Evolutionary conservation across 371 early-diverging fungal genomes (phyloP).

Genomic region (Umbelopsis sp.): DNA sequence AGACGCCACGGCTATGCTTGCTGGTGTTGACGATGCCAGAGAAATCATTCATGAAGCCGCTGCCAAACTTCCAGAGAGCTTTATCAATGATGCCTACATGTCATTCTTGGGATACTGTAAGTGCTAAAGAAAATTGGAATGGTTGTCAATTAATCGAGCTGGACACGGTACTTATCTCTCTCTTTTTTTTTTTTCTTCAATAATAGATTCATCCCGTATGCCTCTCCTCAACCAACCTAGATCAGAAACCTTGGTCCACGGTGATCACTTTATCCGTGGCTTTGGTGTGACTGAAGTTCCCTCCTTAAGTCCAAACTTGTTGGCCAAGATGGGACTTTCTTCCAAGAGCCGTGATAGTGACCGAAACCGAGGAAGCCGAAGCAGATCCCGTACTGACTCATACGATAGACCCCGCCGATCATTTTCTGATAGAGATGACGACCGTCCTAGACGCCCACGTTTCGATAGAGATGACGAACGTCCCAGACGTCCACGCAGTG

Average conservation of each 20-base stretch:
- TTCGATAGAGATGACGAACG: conserved; percentile 14
- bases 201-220: conserved; percentile 43
- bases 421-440: neutral
- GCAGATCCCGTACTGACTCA: conserved; percentile 1
- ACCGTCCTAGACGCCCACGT: neutral
- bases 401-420: neutral
- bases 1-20: conserved; percentile 39
- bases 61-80: conserved; percentile 23
- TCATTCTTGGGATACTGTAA: conserved; percentile 75
- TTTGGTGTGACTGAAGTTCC: conserved; percentile 56
- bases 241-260: conserved; percentile 42
- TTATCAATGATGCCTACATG: conserved; percentile 56
- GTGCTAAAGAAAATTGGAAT: conserved; percentile 18
- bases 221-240: conserved; percentile 44
- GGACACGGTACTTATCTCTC: conserved; percentile 21
- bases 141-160: neutral
- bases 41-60: conserved; percentile 27
- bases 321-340: conserved; percentile 51
- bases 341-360: neutral
- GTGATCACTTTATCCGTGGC: conserved; percentile 39
- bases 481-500: neutral
- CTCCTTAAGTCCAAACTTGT: conserved; percentile 48
- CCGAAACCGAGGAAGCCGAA: neutral
- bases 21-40: conserved; percentile 34
- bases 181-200: conserved; percentile 5